Conservation (phyloP, 192 early-diverging fungal species). For the Linderina pennispora region DNA sequence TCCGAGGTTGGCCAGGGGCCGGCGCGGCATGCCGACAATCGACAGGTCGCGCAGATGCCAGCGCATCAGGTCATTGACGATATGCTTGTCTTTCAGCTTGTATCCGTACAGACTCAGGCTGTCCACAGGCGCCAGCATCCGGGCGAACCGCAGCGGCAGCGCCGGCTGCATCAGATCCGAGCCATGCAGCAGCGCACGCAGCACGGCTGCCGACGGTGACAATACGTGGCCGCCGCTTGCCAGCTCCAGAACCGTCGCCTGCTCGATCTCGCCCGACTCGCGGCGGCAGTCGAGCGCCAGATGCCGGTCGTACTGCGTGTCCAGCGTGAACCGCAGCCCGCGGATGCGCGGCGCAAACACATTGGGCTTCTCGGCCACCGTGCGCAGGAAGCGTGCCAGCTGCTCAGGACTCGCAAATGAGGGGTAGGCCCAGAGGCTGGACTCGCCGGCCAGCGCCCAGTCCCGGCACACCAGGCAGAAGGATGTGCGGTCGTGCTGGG, state of each 20-base stretch:
- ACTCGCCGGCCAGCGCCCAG: slow-evolving; percentile 29
- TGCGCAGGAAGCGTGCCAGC: slow-evolving; percentile 26
- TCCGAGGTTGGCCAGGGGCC: slow-evolving; percentile 33
- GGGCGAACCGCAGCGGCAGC: slow-evolving; percentile 33
- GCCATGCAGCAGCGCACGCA: slow-evolving; percentile 35
- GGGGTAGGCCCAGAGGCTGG: slow-evolving; percentile 37
- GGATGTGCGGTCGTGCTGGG: slow-evolving; percentile 29
- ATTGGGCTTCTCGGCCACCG: slow-evolving; percentile 11
- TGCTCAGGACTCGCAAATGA: slow-evolving; percentile 33
- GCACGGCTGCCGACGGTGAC: slow-evolving; percentile 21
- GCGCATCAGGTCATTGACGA: slow-evolving; percentile 39
- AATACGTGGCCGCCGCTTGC: slow-evolving; percentile 35
- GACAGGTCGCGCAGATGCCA: slow-evolving; percentile 38
- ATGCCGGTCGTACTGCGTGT: slow-evolving; percentile 38
- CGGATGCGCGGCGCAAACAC: slow-evolving; percentile 25
- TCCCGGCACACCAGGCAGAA: slow-evolving; percentile 35
- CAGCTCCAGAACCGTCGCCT: slow-evolving; percentile 28
- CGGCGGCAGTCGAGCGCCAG: slow-evolving; percentile 13
- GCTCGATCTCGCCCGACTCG: slow-evolving; percentile 18
- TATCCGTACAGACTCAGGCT: slow-evolving; percentile 36
- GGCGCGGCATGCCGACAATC: slow-evolving; percentile 37
- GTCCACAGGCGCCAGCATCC: slow-evolving; percentile 38
- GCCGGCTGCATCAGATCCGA: slow-evolving; percentile 34
- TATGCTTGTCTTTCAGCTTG: slow-evolving; percentile 36
- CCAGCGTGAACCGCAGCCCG: slow-evolving; percentile 36